A percentile compares a stretch with the other conserved stretches of the same genome.
phyloP scores from a whole-genome alignment of 805 yeast species.

The Scheffersomyces amazonensis region DNA sequence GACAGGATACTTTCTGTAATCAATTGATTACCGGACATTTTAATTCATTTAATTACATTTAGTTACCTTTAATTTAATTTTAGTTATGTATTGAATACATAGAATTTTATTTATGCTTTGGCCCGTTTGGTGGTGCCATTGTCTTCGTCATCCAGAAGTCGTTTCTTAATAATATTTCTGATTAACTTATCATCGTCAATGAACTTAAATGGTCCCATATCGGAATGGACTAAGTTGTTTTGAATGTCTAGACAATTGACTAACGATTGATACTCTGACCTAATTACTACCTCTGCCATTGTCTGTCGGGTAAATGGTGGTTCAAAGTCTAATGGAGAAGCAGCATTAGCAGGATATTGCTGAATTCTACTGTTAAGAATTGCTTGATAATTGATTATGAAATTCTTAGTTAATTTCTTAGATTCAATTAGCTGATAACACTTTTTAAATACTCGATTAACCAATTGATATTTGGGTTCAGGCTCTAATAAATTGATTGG shows the following conservation, averaged over 20 bases:
- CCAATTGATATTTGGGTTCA: constrained; percentile 18
- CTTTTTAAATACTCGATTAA: constrained; percentile 55
- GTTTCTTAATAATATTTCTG: constrained; percentile 56
- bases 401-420: constrained; percentile 42
- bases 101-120: no score
- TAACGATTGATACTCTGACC: constrained; percentile 54
- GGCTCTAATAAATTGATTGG: constrained; percentile 17
- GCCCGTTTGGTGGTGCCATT: no score
- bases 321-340: constrained; percentile 13
- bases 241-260: constrained; percentile 32
- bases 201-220: constrained; percentile 29
- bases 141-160: constrained; percentile 4
- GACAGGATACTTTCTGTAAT: no score
- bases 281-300: constrained; percentile 56
- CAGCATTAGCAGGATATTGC: constrained; percentile 47
- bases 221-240: constrained; percentile 9
- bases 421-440: constrained; percentile 59
- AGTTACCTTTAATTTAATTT: no score
- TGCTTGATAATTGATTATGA: constrained; percentile 24
- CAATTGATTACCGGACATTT: no score
- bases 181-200: constrained; percentile 61
- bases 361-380: constrained; percentile 34
- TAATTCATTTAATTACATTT: no score
- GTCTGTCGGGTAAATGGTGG: constrained; percentile 18
- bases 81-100: no score